Percentiles rank a stretch among this genome's conserved stretches.
Conservation (phyloP, 345 rosid species). For the Eucalyptus fibrosa region DNA sequence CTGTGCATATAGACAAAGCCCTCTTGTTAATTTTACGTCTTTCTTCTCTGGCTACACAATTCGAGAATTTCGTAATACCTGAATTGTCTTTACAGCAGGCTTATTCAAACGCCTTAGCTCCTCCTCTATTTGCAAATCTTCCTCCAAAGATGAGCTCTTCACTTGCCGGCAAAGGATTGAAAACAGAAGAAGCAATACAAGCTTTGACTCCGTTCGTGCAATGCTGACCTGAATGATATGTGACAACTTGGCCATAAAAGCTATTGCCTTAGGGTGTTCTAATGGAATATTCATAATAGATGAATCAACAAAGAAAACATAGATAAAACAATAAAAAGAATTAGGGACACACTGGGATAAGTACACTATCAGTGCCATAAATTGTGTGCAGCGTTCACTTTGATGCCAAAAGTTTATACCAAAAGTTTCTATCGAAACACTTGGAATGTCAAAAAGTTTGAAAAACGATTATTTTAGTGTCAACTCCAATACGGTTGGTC, state of each 20-base stretch:
- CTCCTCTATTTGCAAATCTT: slow-evolving; percentile 11
- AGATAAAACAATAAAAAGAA: too few relatives aligned
- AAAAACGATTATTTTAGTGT: too few relatives aligned
- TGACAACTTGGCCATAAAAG: not conserved
- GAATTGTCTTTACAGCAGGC: not conserved
- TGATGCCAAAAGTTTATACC: too few relatives aligned
- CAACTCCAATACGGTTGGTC: accelerated
- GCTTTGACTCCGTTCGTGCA: not conserved
- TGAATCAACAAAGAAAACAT: too few relatives aligned
- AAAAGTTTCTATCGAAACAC: too few relatives aligned
- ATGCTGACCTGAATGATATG: not conserved
- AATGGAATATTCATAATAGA: not conserved
- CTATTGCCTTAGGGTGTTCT: not conserved
- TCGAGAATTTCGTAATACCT: not conserved
- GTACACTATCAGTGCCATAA: accelerated
- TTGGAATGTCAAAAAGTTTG: too few relatives aligned
- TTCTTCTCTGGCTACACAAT: not conserved
- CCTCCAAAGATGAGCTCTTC: not conserved
- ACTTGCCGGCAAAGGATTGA: not conserved
- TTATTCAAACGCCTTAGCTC: slow-evolving; percentile 2
- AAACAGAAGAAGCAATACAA: not conserved
- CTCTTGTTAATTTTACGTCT: not conserved
- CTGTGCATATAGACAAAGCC: not conserved
- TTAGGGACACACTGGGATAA: too few relatives aligned
- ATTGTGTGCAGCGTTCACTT: too few relatives aligned